phyloP scores from a whole-genome alignment of 108 stramenopile species.

The Cyclotella atomus region DNA sequence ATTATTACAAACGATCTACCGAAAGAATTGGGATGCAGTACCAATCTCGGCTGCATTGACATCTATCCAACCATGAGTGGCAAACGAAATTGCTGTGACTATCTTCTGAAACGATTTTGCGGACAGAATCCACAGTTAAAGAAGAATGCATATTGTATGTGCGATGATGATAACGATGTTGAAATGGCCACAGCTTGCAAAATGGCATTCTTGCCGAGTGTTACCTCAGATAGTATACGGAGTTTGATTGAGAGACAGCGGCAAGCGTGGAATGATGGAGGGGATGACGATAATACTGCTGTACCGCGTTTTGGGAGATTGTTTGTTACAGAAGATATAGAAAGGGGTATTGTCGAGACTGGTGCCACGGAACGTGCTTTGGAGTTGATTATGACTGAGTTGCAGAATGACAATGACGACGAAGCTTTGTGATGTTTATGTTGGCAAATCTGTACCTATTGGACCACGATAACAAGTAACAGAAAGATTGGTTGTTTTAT shows the following conservation, averaged over 20 bases:
- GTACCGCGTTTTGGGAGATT: not conserved
- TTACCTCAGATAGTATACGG: slow-evolving; percentile 63
- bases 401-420: not conserved
- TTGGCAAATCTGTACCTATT: too few relatives aligned
- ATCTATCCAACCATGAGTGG: slow-evolving; percentile 74
- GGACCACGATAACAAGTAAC: too few relatives aligned
- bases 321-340: slow-evolving; percentile 35
- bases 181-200: slow-evolving; percentile 85
- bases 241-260: not conserved
- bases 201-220: slow-evolving; percentile 67
- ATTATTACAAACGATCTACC: slow-evolving; percentile 27
- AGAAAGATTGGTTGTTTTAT: too few relatives aligned
- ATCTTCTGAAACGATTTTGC: slow-evolving; percentile 56
- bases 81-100: slow-evolving; percentile 77
- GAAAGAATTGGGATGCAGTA: slow-evolving; percentile 49
- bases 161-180: slow-evolving; percentile 90
- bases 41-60: slow-evolving; percentile 80
- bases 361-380: slow-evolving; percentile 46
- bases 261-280: too few relatives aligned
- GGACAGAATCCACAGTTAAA: slow-evolving; percentile 17
- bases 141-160: slow-evolving; percentile 63
- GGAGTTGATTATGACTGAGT: slow-evolving; percentile 24
- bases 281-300: too few relatives aligned
- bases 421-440: too few relatives aligned
- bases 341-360: slow-evolving; percentile 24